phyloP scores from a whole-genome alignment of 306 rosid genomes.

The Sindora glabra region DNA sequence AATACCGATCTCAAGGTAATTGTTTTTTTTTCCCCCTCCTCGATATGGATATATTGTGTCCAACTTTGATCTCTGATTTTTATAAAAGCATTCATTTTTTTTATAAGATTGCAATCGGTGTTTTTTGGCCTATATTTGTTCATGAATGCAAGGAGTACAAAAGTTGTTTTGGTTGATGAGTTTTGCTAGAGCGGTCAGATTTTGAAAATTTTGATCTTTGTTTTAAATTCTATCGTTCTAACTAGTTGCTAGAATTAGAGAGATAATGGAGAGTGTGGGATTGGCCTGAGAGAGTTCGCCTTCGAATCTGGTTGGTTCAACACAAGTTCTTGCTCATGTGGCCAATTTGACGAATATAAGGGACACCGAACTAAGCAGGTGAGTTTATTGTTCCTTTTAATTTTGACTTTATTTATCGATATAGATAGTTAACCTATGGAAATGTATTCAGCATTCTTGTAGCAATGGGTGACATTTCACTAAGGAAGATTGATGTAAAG shows the following conservation, averaged over 20 bases:
- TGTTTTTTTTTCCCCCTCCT: no score
- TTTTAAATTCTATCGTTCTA: conserved; percentile 13
- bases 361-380: conserved; percentile 96
- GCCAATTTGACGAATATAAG: conserved; percentile 86
- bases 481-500: conserved; percentile 84
- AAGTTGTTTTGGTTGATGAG: neutral
- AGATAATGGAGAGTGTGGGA: conserved; percentile 86
- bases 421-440: conserved; percentile 8
- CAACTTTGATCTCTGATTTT: neutral
- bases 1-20: conserved; percentile 85
- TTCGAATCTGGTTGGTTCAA: conserved; percentile 62
- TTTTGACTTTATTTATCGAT: neutral
- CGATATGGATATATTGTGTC: neutral
- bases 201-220: neutral
- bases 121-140: neutral
- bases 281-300: conserved; percentile 82
- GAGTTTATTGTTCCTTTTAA: neutral
- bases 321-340: conserved; percentile 82
- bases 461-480: conserved; percentile 86
- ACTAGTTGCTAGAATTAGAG: conserved; percentile 88
- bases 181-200: neutral
- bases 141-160: no score
- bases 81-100: neutral
- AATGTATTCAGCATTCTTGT: conserved; percentile 67
- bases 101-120: neutral